Evolutionary conservation across 139 green algal genomes (phyloP), one percentile per base, ranked within the genome.

Genomic region (Haematococcus lacustris): DNA sequence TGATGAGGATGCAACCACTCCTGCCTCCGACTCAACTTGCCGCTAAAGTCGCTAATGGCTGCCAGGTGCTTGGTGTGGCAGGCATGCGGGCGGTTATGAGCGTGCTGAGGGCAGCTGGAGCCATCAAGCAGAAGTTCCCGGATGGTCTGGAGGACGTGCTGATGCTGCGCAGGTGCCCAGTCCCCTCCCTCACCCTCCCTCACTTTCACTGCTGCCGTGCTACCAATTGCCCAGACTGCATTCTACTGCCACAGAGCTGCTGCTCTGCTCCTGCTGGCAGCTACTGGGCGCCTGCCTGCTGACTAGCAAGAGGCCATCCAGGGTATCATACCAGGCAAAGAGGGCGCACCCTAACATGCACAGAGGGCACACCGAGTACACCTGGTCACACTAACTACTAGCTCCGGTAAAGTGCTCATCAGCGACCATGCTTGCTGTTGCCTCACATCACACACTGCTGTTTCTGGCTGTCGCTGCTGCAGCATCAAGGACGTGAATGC

Each of bases 1-100:
- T n/a, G n/a, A n/a, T n/a, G n/a, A n/a, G n/a, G n/a, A n/a, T n/a
- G n/a, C n/a, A n/a, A n/a, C n/a, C n/a, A n/a, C n/a, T n/a, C n/a
- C n/a, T n/a, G n/a, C n/a, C n/a, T n/a, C n/a, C n/a, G n/a, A n/a
- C n/a, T n/a, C n/a, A n/a, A n/a, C n/a, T n/a, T n/a, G n/a, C n/a
- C n/a, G n/a, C n/a, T n/a, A n/a, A n/a, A n/a, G n/a, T n/a, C n/a
- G n/a, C n/a, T n/a, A n/a, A n/a, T n/a, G n/a, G n/a, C n/a, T n/a
- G n/a, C n/a, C n/a, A n/a, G n/a, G n/a, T n/a, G 25, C 50, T 2
- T 21, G 47, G 47, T 57, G 13, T 57, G 47, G 13, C 47, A 13
- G 88, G 88, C 76, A 93, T 93, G 88, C 77, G 89, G 28, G 89
- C 89, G 25, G 89, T 94, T 51, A 93, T 93, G 73, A 88, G 78